Conservation (phyloP, 2,329 filamentous ascomycete genomes). For the Amphichorda felina region DNA sequence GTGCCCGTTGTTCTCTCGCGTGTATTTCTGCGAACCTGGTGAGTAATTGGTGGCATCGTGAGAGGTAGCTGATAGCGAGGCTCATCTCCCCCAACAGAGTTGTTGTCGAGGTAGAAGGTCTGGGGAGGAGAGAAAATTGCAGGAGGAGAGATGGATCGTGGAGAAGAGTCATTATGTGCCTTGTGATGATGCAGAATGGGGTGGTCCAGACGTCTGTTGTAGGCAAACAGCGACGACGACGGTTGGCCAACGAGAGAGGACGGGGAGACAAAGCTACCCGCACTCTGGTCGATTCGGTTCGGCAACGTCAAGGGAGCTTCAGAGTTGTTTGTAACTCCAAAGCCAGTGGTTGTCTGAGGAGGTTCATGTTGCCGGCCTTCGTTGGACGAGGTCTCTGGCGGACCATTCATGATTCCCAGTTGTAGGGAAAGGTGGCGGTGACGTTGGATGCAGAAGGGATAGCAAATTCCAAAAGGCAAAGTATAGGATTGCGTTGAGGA, state of each 20-base stretch:
- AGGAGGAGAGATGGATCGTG: neutral
- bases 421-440: neutral
- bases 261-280: too few species aligned
- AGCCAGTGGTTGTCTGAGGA: too few species aligned
- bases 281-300: too few species aligned
- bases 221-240: too few species aligned
- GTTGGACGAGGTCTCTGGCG: too few species aligned
- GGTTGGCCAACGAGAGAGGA: too few species aligned
- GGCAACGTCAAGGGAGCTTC: too few species aligned
- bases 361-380: too few species aligned
- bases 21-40: too few species aligned
- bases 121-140: neutral
- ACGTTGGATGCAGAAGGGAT: neutral
- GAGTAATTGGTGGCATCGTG: neutral
- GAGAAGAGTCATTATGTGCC: neutral
- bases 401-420: neutral
- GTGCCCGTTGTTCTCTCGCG: too few species aligned
- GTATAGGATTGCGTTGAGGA: neutral
- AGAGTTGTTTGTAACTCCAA: too few species aligned
- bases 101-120: neutral
- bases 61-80: neutral
- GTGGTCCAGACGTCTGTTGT: too few species aligned
- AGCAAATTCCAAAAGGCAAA: neutral
- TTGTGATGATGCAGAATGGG: neutral
- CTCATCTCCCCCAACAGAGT: conserved; percentile 1